A percentile compares a stretch with the other conserved stretches of the same genome.
Conservation (phyloP, 179 eudicot genomes). For the Drosera spatulata region DNA sequence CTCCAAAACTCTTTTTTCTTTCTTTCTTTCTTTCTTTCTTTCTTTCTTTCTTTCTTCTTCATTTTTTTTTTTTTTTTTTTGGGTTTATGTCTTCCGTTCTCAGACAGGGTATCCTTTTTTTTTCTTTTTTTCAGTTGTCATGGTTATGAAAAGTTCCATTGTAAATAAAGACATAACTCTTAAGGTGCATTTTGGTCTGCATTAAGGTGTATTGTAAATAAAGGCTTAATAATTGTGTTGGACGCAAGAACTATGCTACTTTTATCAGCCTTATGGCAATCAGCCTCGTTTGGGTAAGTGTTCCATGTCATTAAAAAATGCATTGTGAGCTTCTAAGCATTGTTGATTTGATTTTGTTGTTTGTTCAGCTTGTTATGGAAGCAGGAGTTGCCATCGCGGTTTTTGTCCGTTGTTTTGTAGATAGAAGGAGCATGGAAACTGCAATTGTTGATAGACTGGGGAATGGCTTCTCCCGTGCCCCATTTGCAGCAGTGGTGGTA, state of each 20-base stretch:
- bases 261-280: constrained; percentile 84
- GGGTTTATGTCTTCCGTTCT: no score
- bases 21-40: no score
- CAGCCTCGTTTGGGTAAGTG: constrained; percentile 86
- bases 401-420: constrained; percentile 76
- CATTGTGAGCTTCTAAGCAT: constrained; percentile 9
- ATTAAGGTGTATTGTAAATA: no score
- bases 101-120: no score
- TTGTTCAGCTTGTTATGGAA: constrained; percentile 65
- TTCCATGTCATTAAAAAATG: constrained; percentile 5
- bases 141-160: no score
- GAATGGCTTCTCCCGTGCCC: constrained; percentile 94
- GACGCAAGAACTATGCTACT: constrained; percentile 73
- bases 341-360: constrained; percentile 12
- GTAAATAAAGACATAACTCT: no score
- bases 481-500: constrained; percentile 97
- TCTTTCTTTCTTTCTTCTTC: no score
- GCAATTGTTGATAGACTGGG: constrained; percentile 84
- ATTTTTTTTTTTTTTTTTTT: no score
- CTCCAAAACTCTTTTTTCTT: no score
- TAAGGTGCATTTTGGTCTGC: no score
- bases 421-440: constrained; percentile 67
- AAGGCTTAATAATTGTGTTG: constrained; percentile 95
- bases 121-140: no score
- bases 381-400: constrained; percentile 90